Conservation (phyloP, 179 eudicot genomes). For the Sideroxylon spinosum region DNA sequence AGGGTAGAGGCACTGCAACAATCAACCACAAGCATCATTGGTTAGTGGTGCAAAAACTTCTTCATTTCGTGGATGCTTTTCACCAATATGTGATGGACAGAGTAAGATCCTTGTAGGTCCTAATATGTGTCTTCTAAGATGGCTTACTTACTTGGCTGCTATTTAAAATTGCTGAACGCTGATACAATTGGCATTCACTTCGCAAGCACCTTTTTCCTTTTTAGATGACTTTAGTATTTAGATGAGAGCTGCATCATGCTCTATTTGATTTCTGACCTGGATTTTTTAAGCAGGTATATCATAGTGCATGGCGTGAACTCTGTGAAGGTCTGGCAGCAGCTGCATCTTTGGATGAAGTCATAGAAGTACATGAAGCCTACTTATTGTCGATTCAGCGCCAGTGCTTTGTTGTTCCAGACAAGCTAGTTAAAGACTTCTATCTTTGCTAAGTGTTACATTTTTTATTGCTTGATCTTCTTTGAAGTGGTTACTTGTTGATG, state of each 20-base stretch:
- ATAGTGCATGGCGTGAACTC: conserved; percentile 94
- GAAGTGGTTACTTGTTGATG: not conserved
- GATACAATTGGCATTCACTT: not conserved
- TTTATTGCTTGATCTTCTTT: not conserved
- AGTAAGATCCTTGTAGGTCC: conserved; percentile 42
- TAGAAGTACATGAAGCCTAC: conserved; percentile 91
- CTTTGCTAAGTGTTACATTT: not conserved
- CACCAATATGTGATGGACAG: conserved; percentile 99
- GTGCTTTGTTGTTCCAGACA: conserved; percentile 97
- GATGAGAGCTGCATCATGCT: not conserved
- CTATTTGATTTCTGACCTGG: conserved; percentile 15
- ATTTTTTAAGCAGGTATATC: conserved; percentile 61
- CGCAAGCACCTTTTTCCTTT: not conserved
- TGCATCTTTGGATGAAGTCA: conserved; percentile 85
- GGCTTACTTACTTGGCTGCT: not conserved
- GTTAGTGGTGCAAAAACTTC: conserved; percentile 92
- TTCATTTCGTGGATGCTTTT: conserved; percentile 98
- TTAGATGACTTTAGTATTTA: not conserved
- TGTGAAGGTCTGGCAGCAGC: conserved; percentile 87
- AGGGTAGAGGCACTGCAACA: conserved; percentile 65
- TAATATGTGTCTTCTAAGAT: not conserved
- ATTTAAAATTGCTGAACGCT: not conserved
- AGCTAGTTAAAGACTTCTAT: conserved; percentile 49
- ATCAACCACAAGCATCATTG: conserved; percentile 64
- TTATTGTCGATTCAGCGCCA: conserved; percentile 89